Evolutionary conservation across 1,284 basidiomycete genomes (phyloP), one percentile per base, ranked within the genome.

Genomic region (Tilletia indica): DNA sequence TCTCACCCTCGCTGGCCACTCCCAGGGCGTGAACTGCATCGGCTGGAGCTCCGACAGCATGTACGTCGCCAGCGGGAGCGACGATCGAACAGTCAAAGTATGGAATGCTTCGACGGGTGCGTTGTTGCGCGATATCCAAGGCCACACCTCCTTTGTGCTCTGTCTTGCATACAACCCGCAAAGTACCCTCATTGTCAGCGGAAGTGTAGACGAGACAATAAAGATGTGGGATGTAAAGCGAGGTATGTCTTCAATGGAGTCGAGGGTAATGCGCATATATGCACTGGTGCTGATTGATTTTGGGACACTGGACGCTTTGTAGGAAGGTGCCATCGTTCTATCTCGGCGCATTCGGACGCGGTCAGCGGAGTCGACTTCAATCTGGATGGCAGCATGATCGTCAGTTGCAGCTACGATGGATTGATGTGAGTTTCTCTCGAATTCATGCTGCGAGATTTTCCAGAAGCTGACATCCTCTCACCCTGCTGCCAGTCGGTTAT

Each of bases 341-440:
- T 83, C 36, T 93, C 95, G 19, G 97, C 97, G 0, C 97, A 99
- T 86, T 94, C 93, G 0, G 97, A 99, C 84, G 94, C 97, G 12
- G 93, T 99, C 25, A 95, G 93, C 68, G 90, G 91, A 11, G 93
- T 98, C 0, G 89, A 90, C 71, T 99, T 97, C 87, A 97, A 93
- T 85, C 88, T 91, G 69, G 96, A 99, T 79, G 97, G 97, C 1
- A 94, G 93, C 2, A 89, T 98, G 76, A 91, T 99, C 51, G 91
- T 94, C 1, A 95, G 93, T 6, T 93, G 91, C 76, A 92, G 93
- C 25, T 97, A 96, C 90, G 97, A 99, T 85, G 96, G 95, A 1
- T 86, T 97, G 67, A 95, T 99, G 94, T 96, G 78, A 83, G 92
- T 86, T 45, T 31, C 14, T 47, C 49, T 42, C n/a, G 31, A n/a